Base-by-base conservation (phyloP, 768 basidiomycete species). In the Pleurotus citrinopileatus region DNA sequence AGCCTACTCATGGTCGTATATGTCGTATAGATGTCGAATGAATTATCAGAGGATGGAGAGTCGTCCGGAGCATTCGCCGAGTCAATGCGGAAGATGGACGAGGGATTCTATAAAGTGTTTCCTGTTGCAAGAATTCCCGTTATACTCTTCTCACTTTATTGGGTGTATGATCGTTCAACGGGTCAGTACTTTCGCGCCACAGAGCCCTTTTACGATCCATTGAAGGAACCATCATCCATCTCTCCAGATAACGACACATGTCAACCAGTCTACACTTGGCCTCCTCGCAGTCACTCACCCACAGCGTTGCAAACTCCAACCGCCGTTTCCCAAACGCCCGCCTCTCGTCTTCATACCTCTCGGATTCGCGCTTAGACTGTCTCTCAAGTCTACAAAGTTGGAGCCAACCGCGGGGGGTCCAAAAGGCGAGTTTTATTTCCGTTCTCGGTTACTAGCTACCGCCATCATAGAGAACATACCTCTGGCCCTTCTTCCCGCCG, bases 101-200 rank as follows among this genome's bases (percentile, higher is more conserved):
- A 53, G 25, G 52, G 17, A 9, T 53, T 53, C 22, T 53, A 28
- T 13, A 27, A 29, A 9, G 34, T 36, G 40, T 53, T 53, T 32
- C 52, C 52, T 5, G 52, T 8, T 13, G 37, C 52, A 8, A 43
- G 15, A 29, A 26, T 13, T 15, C 38, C 25, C 10, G 29, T 43
- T 7, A 25, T 53, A 15, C 37, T 20, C 17, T 13, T 34, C 12
- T 36, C 48, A 7, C 7, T 23, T 15, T 19, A 37, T 13, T 51
- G 48, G 48, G 13, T 37, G 19, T 51, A 51, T 34, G 48, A 51
- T 25, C 48, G 32, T 10, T 5, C 34, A 15, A 17, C 34, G 22
- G 48, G 34, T 3, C 48, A 51, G 22, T 51, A 36, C 34, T 4
- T 51, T 22, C 48, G 34, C n/a, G 19, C 12, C 28, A 9, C 48